Percentiles rank a stretch among this genome's conserved stretches.
phyloP scores from a whole-genome alignment of 1,139 yeast species.

The Waltiozyma solani region DNA sequence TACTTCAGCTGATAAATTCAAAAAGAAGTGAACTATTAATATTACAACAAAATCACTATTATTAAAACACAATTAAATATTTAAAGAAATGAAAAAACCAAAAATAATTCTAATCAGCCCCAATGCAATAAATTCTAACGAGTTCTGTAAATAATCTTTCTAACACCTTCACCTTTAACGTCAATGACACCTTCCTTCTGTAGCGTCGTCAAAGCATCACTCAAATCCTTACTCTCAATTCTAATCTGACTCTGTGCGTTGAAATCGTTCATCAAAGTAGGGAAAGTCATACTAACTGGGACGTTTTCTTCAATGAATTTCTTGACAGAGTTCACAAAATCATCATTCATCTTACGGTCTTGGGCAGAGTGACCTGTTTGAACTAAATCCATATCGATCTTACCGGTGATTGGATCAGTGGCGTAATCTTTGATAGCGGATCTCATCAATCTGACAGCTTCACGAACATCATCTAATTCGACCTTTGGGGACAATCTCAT shows the following conservation, averaged over 20 bases:
- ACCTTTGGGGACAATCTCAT: constrained; percentile 75
- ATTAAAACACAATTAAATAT: no score
- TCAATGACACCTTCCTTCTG: constrained; percentile 68
- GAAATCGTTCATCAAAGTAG: constrained; percentile 23
- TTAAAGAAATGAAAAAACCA: no score
- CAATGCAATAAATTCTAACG: no score
- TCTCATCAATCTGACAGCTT: constrained; percentile 85
- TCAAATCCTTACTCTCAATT: constrained; percentile 63
- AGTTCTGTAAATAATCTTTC: constrained; percentile 22
- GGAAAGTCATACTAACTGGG: constrained; percentile 17
- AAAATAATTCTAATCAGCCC: no score
- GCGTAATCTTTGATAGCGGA: constrained; percentile 97
- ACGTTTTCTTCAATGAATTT: constrained; percentile 29
- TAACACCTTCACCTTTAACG: constrained; percentile 64
- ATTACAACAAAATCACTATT: no score
- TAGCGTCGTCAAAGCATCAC: constrained; percentile 57
- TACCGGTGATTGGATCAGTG: constrained; percentile 93
- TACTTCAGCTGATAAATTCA: no score
- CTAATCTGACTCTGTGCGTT: constrained; percentile 62
- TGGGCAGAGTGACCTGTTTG: constrained; percentile 93
- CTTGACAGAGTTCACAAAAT: constrained; percentile 52
- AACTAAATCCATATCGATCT: constrained; percentile 93
- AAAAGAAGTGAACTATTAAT: no score
- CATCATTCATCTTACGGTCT: constrained; percentile 73
- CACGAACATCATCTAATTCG: constrained; percentile 76